phyloP scores from a whole-genome alignment of 495 filamentous ascomycete genomes.

The Aspergillus avenaceus region DNA sequence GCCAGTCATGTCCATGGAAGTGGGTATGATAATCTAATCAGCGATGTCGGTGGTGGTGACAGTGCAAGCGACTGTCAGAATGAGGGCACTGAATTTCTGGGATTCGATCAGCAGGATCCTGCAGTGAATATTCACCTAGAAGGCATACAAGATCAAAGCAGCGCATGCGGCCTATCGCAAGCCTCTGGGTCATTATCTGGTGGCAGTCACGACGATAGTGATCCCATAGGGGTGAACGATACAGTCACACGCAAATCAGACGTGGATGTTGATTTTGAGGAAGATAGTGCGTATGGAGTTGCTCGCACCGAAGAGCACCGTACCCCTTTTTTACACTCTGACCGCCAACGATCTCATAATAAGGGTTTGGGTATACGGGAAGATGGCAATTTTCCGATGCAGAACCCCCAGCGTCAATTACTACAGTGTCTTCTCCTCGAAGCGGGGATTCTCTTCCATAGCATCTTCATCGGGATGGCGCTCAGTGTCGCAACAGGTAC shows the following conservation, averaged over 20 bases:
- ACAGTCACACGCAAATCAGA: slow-evolving; percentile 19
- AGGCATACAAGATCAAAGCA: slow-evolving; percentile 12
- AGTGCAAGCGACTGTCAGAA: slow-evolving; percentile 16
- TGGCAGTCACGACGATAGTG: slow-evolving; percentile 7
- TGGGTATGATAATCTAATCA: slow-evolving; percentile 42
- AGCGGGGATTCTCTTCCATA: slow-evolving; percentile 83
- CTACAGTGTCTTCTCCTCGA: slow-evolving; percentile 78
- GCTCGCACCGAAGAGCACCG: slow-evolving; percentile 11
- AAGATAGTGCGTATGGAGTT: slow-evolving; percentile 20
- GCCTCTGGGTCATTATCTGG: slow-evolving; percentile 1
- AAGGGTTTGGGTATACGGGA: slow-evolving; percentile 10
- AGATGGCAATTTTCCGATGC: slow-evolving; percentile 21
- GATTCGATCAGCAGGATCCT: slow-evolving; percentile 16
- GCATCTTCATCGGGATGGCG: slow-evolving; percentile 86
- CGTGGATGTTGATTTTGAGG: slow-evolving; percentile 28
- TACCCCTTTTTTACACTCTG: slow-evolving; percentile 1
- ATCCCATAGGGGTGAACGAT: slow-evolving; percentile 1
- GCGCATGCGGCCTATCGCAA: slow-evolving; percentile 3
- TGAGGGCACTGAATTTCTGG: slow-evolving; percentile 17
- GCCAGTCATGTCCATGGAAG: slow-evolving; percentile 47
- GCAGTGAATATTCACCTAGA: slow-evolving; percentile 23
- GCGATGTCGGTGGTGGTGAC: slow-evolving; percentile 23
- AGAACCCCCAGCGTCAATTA: slow-evolving; percentile 55
- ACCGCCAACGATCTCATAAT: slow-evolving; percentile 12
- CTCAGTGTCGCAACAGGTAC: slow-evolving; percentile 77